Evolutionary conservation across 2,329 filamentous ascomycete species (phyloP).

Genomic region (Phaeosphaeriaceae sp.): DNA sequence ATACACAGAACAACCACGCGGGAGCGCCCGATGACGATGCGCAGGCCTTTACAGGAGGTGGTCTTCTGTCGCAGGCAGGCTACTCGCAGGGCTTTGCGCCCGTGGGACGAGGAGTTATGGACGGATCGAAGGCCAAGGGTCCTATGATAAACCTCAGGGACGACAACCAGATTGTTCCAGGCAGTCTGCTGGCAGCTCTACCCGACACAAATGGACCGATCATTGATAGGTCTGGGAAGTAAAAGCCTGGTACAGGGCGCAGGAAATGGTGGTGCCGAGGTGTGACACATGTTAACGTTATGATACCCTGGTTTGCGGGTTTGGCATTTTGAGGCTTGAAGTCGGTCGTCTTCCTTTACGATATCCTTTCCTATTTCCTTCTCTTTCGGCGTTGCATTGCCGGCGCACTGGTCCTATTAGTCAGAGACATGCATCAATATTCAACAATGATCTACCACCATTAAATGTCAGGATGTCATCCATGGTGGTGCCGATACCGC

Average conservation of each 20-base stretch:
- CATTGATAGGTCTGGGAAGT: conserved; percentile 47
- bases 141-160: conserved; percentile 55
- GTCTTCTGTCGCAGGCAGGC: conserved; percentile 51
- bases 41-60: conserved; percentile 54
- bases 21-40: conserved; percentile 39
- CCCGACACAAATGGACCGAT: conserved; percentile 40
- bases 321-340: background rate
- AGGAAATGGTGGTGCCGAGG: background rate
- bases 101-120: conserved; percentile 55
- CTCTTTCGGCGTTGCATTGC: background rate
- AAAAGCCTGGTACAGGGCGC: background rate
- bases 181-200: conserved; percentile 57
- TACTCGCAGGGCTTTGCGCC: conserved; percentile 48
- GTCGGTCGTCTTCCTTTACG: background rate
- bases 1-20: conserved; percentile 44
- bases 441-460: background rate
- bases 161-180: conserved; percentile 52
- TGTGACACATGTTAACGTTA: conserved; percentile 2
- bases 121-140: conserved; percentile 52
- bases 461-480: background rate
- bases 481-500: too few relatives aligned
- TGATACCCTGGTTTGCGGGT: conserved; percentile 5
- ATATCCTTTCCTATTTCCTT: background rate
- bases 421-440: background rate
- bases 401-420: background rate